Evolutionary conservation across 148 eudicot genomes (phyloP).

Genomic region (Camellia japonica): DNA sequence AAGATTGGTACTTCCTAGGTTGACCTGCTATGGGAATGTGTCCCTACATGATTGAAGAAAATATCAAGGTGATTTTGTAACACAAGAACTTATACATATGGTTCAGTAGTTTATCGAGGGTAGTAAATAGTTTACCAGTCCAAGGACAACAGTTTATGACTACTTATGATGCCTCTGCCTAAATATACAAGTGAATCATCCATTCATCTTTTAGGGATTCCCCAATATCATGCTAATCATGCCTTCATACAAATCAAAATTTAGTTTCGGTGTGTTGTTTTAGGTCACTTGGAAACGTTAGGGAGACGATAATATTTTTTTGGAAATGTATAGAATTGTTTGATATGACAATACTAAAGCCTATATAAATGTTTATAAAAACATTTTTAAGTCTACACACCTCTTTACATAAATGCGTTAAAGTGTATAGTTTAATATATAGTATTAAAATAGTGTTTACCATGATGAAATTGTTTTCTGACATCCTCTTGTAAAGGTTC

Average conservation of each 20-base stretch:
- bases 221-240: slow-evolving; percentile 1
- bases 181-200: background rate
- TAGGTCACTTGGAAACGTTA: no score
- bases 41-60: slow-evolving; percentile 50
- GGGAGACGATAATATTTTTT: no score
- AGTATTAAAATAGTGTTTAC: no score
- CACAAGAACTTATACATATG: background rate
- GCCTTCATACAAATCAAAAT: background rate
- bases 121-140: background rate
- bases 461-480: no score
- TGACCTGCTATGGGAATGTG: slow-evolving; percentile 77
- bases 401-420: no score
- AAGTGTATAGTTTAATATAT: no score
- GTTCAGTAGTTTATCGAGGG: background rate
- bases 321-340: no score
- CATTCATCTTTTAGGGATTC: background rate
- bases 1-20: slow-evolving; percentile 89
- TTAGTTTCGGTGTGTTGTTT: background rate
- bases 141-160: background rate
- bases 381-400: no score
- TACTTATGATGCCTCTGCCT: background rate
- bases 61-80: slow-evolving; percentile 2
- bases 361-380: no score
- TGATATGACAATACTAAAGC: no score
- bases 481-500: no score